Percentiles rank a stretch among this genome's conserved stretches.
These are phyloP conservation scores for Podaxis carcinomalis DNA, from an alignment of 768 basidiomycete genomes.

Conservation along the genomic window DNA sequence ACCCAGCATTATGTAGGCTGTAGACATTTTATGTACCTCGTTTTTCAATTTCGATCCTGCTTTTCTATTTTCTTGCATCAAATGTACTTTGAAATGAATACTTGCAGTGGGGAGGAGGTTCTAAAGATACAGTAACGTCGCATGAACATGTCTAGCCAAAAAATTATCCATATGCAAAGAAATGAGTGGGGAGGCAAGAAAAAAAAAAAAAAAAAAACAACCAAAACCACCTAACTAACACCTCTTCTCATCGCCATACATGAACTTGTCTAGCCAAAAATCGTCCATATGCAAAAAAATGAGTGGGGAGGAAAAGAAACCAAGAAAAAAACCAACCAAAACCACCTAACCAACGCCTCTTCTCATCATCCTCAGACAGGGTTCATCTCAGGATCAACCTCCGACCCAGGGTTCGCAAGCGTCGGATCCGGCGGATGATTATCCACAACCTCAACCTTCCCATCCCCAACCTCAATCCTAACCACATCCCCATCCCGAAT, in stretches of 20 bases:
- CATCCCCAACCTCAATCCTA: constrained; percentile 42
- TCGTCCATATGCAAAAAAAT: not conserved
- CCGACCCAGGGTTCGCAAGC: constrained; percentile 7
- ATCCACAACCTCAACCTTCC: constrained; percentile 50
- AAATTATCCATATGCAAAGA: not conserved
- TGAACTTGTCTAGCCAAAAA: not conserved
- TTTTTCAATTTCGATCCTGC: too few relatives aligned
- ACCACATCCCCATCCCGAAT: constrained; percentile 76
- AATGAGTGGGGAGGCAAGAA: not conserved
- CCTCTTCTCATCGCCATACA: not conserved
- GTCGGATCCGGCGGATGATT: constrained; percentile 54
- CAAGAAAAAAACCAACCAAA: not conserved
- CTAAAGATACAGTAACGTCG: not conserved
- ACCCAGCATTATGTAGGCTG: too few relatives aligned
- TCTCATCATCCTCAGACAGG: constrained; percentile 11
- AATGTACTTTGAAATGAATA: too few relatives aligned
- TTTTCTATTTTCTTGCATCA: too few relatives aligned
- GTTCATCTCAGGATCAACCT: constrained; percentile 22
- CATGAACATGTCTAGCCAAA: not conserved
- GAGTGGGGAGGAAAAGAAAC: not conserved
- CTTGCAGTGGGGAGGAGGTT: not conserved
- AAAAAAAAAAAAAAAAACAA: not conserved
- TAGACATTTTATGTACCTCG: too few relatives aligned
- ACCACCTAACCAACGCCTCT: not conserved
- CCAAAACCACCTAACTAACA: not conserved